Conservation (phyloP, 148 eudicot genomes). For the Pouteria glomerata region DNA sequence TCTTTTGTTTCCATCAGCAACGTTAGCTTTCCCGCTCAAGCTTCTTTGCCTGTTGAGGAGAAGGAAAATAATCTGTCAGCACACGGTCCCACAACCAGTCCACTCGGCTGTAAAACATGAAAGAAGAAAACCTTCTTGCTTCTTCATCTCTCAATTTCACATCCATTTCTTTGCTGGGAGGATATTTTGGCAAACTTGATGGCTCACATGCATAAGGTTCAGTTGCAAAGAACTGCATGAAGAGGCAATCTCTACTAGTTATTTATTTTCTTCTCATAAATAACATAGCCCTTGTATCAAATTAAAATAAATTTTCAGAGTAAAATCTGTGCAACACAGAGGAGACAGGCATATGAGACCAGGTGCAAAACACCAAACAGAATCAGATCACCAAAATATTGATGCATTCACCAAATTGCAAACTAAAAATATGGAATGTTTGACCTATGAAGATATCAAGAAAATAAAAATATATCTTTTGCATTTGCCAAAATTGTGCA, state of each 20-base stretch:
- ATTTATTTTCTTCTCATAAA: neutral
- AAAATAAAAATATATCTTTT: neutral
- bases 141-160: constrained; percentile 78
- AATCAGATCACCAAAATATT: neutral
- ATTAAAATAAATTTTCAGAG: neutral
- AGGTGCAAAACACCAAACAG: too few species aligned
- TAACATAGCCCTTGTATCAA: neutral
- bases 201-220: constrained; percentile 94
- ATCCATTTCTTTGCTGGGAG: constrained; percentile 95
- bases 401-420: neutral
- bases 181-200: constrained; percentile 79
- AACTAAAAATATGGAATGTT: constrained; percentile 44
- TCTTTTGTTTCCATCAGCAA: constrained; percentile 55
- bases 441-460: constrained; percentile 24
- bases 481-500: neutral
- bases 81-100: neutral
- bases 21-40: constrained; percentile 43
- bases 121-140: constrained; percentile 61
- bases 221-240: constrained; percentile 60
- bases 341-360: neutral
- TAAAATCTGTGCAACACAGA: neutral
- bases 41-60: constrained; percentile 50
- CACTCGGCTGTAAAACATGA: neutral
- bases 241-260: neutral
- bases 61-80: constrained; percentile 6